Evolutionary conservation across 1,139 yeast genomes (phyloP), one percentile per base, ranked within the genome.

Genomic region (Blastobotrys arbuscula): DNA sequence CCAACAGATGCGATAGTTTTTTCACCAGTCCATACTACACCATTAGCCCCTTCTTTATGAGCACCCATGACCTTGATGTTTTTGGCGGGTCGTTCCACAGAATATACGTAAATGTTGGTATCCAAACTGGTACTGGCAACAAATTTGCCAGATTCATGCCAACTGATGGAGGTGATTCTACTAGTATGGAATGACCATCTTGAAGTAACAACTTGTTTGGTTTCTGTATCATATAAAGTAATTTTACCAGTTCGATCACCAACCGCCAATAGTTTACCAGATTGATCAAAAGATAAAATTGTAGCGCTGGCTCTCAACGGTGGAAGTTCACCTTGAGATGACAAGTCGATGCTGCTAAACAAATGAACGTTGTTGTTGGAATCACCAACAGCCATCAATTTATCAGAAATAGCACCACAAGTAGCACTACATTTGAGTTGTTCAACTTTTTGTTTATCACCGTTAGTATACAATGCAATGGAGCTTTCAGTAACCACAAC

Each of bases 161-260:
- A 92, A 31, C 79, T 69, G 44, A 94, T 84, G 35, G 83, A 79
- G 49, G 79, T 81, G 52, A 92, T 84, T 51, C 78, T 81, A 50
- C 95, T 82, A 2, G 90, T 84, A 65, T 94, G 97, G 80, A 86
- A 90, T 0, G 95, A 84, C 99, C 99, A 92, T 63, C 97, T 79
- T 0, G 94, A 80, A 1, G 97, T 89, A 42, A 84, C 78, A 7
- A 86, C 72, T 7, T 76, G 61, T 38, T 74, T 78, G 43, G 80
- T 81, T 1, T 68, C 66, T 16, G 78, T 64, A 53, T 80, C 76
- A 67, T 81, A 88, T 28, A 88, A 72, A 13, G 82, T 70, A 56
- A 88, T 86, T 64, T 92, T 92, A 36, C 98, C 98, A 42, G 84
- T 72, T 3, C 77, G 73, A 61, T 90, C 97, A 45, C 97, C 97